Evolutionary conservation across 2,329 filamentous ascomycete genomes (phyloP), one percentile per base, ranked within the genome.

Genomic region (Fusarium chuoi): DNA sequence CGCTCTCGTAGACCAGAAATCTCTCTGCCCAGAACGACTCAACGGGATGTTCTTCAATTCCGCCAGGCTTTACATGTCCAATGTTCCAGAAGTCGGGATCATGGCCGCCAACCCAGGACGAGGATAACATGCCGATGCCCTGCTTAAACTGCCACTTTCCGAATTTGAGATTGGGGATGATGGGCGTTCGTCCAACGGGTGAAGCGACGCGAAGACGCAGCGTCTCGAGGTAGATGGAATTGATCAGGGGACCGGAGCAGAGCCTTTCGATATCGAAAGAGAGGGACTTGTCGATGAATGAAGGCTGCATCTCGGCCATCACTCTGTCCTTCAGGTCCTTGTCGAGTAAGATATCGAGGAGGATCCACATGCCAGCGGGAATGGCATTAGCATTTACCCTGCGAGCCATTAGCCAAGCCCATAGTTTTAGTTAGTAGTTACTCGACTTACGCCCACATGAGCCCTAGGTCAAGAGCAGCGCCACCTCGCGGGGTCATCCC

Each of bases 171-270:
- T 78, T 74, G 0, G 63, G 49, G 0, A 67, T 41, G 9, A 70
- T 52, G 0, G 78, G 63, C 9, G 71, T 64, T 26, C 80, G 73
- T 1, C 73, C 71, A 14, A 80, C 59, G 5, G 76, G 65, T 2
- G 71, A 71, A 3, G 71, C 73, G 18, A 75, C 65, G 13, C 72
- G 73, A 1, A 84, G 57, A 3, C 83, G 80, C 0, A 84, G 72
- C 1, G 78, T 78, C 49, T 84, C 82, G 13, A 77, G 77, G 38
- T 81, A 84, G 4, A 83, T 78, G 0, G 83, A 81, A 46, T 81
- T 82, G 9, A 84, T 68, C 1, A 84, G 63, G 3, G 80, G 77
- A 0, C 70, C 71, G 0, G 74, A 62, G 1, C 73, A 71, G 1
- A 83, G 74, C 1, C 42, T 68, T 3, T 77, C 68, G 1, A 73